Evolutionary conservation across 1,284 basidiomycete genomes (phyloP).

Genomic region (Cutaneotrichosporon mucoides): DNA sequence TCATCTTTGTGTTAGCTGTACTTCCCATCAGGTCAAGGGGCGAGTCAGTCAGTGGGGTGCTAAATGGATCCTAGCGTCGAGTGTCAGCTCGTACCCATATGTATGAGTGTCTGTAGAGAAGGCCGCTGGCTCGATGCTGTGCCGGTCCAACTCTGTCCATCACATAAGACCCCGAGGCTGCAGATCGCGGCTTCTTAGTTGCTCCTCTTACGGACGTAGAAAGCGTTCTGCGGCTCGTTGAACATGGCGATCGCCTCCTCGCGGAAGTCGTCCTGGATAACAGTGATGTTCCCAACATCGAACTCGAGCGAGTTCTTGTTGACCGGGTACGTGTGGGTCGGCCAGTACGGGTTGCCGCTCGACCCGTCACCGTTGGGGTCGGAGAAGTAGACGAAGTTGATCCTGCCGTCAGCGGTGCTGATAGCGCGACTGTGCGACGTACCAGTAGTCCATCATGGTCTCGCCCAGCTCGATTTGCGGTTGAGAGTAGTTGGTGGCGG

Average conservation of each 20-base stretch:
- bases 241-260: slow-evolving; percentile 36
- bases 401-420: slow-evolving; percentile 14
- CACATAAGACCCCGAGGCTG: too few relatives aligned
- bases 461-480: slow-evolving; percentile 10
- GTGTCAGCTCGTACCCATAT: too few relatives aligned
- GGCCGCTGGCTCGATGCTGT: too few relatives aligned
- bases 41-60: too few relatives aligned
- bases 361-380: slow-evolving; percentile 27
- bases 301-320: slow-evolving; percentile 34
- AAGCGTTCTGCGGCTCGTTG: slow-evolving; percentile 12
- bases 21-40: too few relatives aligned
- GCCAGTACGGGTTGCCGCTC: slow-evolving; percentile 24
- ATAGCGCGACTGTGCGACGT: slow-evolving; percentile 21
- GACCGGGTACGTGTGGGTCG: slow-evolving; percentile 22
- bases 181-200: too few relatives aligned
- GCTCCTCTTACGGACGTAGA: not conserved
- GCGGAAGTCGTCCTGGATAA: slow-evolving; percentile 41
- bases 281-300: slow-evolving; percentile 24
- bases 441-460: slow-evolving; percentile 33
- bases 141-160: too few relatives aligned
- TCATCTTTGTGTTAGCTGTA: too few relatives aligned
- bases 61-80: too few relatives aligned
- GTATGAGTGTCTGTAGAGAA: too few relatives aligned
- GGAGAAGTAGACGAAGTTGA: slow-evolving; percentile 42
- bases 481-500: slow-evolving; percentile 19